Conservation (phyloP, 1,139 yeast species). For the Yarrowia galli region DNA sequence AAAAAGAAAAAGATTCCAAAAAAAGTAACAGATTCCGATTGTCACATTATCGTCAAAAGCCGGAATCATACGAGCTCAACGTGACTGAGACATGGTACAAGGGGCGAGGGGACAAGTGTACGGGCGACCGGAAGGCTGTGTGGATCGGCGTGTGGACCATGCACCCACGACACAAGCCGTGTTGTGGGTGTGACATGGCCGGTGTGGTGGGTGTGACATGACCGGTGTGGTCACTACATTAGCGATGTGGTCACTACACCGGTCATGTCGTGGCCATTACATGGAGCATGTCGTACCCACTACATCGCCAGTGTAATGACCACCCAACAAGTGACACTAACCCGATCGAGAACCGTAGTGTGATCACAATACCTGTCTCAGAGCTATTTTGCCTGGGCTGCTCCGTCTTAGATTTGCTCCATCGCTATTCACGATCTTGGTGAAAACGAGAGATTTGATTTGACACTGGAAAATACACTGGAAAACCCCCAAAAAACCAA, state of each 20-base stretch:
- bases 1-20: no score
- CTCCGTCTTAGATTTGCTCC: neutral
- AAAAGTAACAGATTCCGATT: neutral
- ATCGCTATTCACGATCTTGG: neutral
- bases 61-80: constrained; percentile 13
- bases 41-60: neutral
- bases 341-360: no score
- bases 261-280: neutral
- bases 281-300: neutral
- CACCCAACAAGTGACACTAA: neutral
- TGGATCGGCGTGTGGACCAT: neutral
- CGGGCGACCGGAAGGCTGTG: constrained; percentile 1
- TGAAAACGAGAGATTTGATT: neutral
- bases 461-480: no score
- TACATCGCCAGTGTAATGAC: neutral
- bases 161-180: neutral
- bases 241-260: neutral
- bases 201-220: neutral
- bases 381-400: neutral
- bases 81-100: neutral
- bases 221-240: neutral
- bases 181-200: neutral
- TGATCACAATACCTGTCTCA: constrained; percentile 13
- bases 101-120: neutral
- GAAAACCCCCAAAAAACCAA: neutral